Base-by-base conservation (phyloP, 2,329 filamentous ascomycete species). In the Cordyceps fumosorosea region DNA sequence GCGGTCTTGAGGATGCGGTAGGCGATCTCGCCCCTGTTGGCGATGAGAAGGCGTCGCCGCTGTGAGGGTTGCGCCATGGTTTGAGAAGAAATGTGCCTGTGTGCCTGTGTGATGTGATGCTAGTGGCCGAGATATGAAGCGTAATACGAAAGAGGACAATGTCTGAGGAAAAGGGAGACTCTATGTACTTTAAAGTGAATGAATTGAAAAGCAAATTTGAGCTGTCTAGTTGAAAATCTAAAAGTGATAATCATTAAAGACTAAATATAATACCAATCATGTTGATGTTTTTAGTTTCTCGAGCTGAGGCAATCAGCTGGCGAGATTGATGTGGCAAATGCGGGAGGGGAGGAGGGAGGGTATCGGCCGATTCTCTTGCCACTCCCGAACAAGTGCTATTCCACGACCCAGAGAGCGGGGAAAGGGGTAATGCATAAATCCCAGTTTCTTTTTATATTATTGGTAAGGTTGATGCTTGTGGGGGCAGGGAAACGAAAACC, bases 21-120 rank as follows among this genome's bases (percentile, higher is more conserved):
- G 3, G 82, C 81, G 59, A 86, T 86, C 68, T 86, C 83, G 53
- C 83, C 84, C 52, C 84, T 76, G 69, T 87, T 86, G 11, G 84
- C 83, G 54, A 87, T 77, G 14, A 87, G 71, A 20, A 86, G 66
- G 14, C 75, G 81, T 67, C 80, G 29, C n/a, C 18, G 8, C 18
- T 24, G 52, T 29, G n/a, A 18, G 11, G 8, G 22, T 18, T 20
- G 14, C 11, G 34, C 8, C 52, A 55, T 55, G 52, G 22, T 42
- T n/a, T 6, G 40, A 7, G 10, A 7, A 40, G 34, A 6, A 37
- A 37, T 29, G 44, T 47, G 20, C 11, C 7, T 7, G 6, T 22
- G 3, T 8, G n/a, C 3, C 12, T 20, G 16, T 44, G 42, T n/a
- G 3, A 29, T 20, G 42, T 44, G 16, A 44, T 44, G 18, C 18